Base-by-base conservation (phyloP, 352 stramenopile species). In the Phytophthora idaei region DNA sequence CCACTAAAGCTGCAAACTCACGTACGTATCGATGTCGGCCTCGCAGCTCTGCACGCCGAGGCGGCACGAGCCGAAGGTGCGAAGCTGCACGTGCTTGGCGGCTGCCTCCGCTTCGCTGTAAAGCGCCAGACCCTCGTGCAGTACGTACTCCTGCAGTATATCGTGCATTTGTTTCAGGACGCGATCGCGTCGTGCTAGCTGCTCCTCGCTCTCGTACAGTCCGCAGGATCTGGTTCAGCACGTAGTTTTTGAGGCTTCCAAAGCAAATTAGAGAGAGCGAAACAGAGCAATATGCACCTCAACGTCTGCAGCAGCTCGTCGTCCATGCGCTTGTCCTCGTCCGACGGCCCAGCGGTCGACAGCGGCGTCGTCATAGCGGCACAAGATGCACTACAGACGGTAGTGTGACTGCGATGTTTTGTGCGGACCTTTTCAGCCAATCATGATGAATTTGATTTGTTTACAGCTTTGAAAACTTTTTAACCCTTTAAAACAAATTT, bases 41-140 rank as follows among this genome's bases (percentile, higher is more conserved):
- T 97, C 89, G 15, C 75, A 80, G 32, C 82, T 92, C 63, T 98
- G 90, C 3, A 97, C 90, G 21, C 85, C 84, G 3, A 98, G 82
- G 5, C 87, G 77, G 48, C 90, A 97, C 0, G 93, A 98, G 41
- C 97, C 97, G 78, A 98, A 99, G 3, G 90, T 97, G 37, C 89
- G 80, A 10, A 98, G 63, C 55, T 93, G 74, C 52, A 94, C 21
- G 36, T 68, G 60, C 61, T 70, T 85, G 17, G 42, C 46, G 6
- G 67, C 52, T 2, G 78, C 74, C 7, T 90, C 69, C 0, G 64
- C 41, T 57, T 95, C 81, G 39, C 61, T 83, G 71, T 78, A 87
- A 42, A 62, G 62, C 10, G 29, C 45, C 12, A 84, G 57, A 0
- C 66, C 83, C 74, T 95, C 87, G 45, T 94, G 76, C 31, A 93